Evolutionary conservation across 2,329 filamentous ascomycete species (phyloP), one percentile per base, ranked within the genome.

Genomic region (Simplicillium sp.): DNA sequence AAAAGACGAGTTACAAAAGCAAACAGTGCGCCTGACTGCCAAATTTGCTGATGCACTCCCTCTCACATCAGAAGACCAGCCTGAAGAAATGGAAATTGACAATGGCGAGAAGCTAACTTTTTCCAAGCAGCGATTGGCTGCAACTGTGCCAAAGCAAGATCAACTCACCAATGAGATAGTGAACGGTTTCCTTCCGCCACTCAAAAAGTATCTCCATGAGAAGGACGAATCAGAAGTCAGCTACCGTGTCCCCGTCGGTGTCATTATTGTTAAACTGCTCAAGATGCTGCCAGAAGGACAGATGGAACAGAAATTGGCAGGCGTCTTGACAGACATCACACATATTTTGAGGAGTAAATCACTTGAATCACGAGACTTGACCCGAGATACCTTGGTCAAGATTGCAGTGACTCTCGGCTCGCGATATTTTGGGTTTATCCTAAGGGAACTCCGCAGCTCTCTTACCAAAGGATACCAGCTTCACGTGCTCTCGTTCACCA

Each of bases 201-300:
- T 98, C 28, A 73, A 82, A n/a, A 77, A 80, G 36, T 92, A 95
- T 56, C 75, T 97, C 20, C 89, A 96, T 52, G 82, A 94, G 53
- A 97, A 96, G 60, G 87, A 97, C 48, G 92, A 98, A 58, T 82
- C 87, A 1, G 89, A 88, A 38, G 90, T 98, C 60, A 95, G 89
- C 64, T 77, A 92, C 39, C 86, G 92, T 58, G 83, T 96, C 29
- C 89, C 90, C 1, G 84, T 95, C 5, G 89, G 88, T 18, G 77
- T 96, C 29, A 87, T 92, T 20, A 77, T 90, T 34, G 84, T 94
- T 45, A 95, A 95, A 60, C 72, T 97, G 13, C 68, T 98, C 39
- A 84, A 84, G 44, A 67, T 95, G 14, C 71, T 98, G 17, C 84
- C 92, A 0, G 67, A 77, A 37, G 70, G 81, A 7, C 77, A 87